phyloP scores from a whole-genome alignment of 2,329 filamentous ascomycete species.

The Venturiaceae sp. region DNA sequence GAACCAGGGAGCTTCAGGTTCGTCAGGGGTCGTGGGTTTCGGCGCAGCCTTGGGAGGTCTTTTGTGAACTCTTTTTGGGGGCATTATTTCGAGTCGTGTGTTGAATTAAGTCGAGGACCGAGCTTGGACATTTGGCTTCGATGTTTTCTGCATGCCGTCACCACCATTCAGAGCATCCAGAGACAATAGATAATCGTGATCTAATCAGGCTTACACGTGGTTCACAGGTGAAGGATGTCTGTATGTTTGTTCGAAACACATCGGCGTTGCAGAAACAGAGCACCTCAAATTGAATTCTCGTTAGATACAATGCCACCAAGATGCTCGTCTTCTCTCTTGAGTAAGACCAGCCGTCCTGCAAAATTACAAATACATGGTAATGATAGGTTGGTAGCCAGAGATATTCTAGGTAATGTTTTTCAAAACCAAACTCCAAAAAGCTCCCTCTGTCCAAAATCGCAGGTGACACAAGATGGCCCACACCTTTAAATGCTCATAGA shows the following conservation, averaged over 20 bases:
- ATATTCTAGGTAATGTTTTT: not conserved
- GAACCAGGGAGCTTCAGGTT: constrained; percentile 20
- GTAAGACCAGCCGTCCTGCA: not conserved
- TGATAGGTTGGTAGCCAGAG: not conserved
- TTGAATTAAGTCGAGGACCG: not conserved
- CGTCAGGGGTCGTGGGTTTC: not conserved
- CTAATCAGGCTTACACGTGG: too few relatives aligned
- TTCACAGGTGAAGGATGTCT: too few relatives aligned
- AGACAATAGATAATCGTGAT: not conserved
- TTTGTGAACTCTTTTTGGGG: not conserved
- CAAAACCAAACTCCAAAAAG: not conserved
- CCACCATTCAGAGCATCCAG: not conserved
- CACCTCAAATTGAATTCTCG: not conserved
- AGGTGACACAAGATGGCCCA: not conserved
- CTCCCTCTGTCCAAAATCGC: not conserved
- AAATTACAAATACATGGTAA: not conserved
- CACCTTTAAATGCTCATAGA: not conserved
- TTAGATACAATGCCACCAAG: not conserved
- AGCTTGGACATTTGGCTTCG: too few relatives aligned
- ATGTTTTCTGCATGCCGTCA: not conserved
- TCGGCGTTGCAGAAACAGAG: too few relatives aligned
- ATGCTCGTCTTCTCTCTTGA: not conserved
- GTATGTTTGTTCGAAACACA: too few relatives aligned
- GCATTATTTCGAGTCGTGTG: not conserved
- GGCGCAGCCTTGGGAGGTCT: not conserved